A percentile compares a stretch with the other conserved stretches of the same genome.
Conservation (phyloP, 805 yeast genomes). For the Huiozyma sinensis region DNA sequence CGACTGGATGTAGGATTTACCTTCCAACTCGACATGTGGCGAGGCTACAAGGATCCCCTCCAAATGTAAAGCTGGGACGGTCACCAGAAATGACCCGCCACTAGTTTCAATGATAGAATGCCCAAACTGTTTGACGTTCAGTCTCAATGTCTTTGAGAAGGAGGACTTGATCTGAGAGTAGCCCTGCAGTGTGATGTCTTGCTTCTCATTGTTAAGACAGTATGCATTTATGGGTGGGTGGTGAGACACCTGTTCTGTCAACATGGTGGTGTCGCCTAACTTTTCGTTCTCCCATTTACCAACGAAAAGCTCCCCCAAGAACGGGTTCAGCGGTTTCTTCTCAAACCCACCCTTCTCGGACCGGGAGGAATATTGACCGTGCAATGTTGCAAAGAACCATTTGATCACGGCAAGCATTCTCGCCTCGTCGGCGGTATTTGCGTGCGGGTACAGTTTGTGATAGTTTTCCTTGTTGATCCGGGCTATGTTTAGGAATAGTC, state of each 20-base stretch:
- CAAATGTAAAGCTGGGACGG: constrained; percentile 87
- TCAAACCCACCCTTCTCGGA: constrained; percentile 85
- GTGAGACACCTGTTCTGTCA: constrained; percentile 91
- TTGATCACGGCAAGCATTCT: constrained; percentile 71
- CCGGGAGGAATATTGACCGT: constrained; percentile 89
- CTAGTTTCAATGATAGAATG: constrained; percentile 68
- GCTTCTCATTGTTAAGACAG: constrained; percentile 60
- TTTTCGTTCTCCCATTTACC: constrained; percentile 70
- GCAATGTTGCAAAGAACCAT: constrained; percentile 85
- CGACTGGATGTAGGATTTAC: constrained; percentile 70
- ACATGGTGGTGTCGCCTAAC: constrained; percentile 65
- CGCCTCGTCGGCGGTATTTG: constrained; percentile 34
- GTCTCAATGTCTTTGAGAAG: constrained; percentile 60
- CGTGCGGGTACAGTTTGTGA: constrained; percentile 9
- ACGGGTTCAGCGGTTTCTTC: constrained; percentile 94
- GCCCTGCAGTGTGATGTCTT: constrained; percentile 67
- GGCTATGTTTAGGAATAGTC: constrained; percentile 65
- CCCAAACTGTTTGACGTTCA: constrained; percentile 84
- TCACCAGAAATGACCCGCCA: constrained; percentile 60
- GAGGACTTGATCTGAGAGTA: constrained; percentile 82
- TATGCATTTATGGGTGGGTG: constrained; percentile 97
- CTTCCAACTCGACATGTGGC: constrained; percentile 91
- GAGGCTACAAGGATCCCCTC: constrained; percentile 87
- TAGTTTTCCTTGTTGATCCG: constrained; percentile 24
- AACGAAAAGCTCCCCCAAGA: constrained; percentile 85